These are phyloP conservation scores for Holtermanniella nyarrowii DNA, from an alignment of 768 basidiomycete species.

Conservation along the genomic window DNA sequence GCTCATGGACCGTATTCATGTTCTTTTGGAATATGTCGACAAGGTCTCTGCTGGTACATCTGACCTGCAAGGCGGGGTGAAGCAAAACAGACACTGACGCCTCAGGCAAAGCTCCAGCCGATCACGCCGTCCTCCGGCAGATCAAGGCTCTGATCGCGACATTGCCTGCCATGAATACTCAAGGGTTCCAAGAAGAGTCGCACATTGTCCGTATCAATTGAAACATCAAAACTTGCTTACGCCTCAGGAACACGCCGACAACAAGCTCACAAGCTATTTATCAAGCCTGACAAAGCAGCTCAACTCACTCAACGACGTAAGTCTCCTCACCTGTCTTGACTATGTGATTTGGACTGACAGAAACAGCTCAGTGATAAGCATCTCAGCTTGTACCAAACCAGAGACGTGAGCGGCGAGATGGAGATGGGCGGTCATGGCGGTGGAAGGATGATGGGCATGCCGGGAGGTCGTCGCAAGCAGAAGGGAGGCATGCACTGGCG, in stretches of 20 bases:
- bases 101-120: slow-evolving; percentile 60
- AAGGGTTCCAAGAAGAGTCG: slow-evolving; percentile 76
- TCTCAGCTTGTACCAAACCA: not conserved
- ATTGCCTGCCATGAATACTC: slow-evolving; percentile 74
- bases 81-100: not conserved
- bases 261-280: slow-evolving; percentile 81
- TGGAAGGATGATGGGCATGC: too few species aligned
- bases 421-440: too few species aligned
- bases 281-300: slow-evolving; percentile 81
- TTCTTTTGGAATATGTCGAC: slow-evolving; percentile 77
- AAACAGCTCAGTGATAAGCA: slow-evolving; percentile 9
- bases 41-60: slow-evolving; percentile 61
- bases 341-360: not conserved
- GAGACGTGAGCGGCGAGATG: not conserved
- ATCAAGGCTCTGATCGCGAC: slow-evolving; percentile 78
- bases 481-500: too few species aligned
- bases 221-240: slow-evolving; percentile 1
- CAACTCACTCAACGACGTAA: slow-evolving; percentile 75
- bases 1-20: slow-evolving; percentile 79
- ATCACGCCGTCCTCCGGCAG: slow-evolving; percentile 71
- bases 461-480: too few species aligned
- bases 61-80: not conserved
- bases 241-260: slow-evolving; percentile 84
- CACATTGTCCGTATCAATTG: slow-evolving; percentile 52
- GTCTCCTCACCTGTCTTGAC: slow-evolving; percentile 26